Conservation (phyloP, 2,329 filamentous ascomycete species). For the Pezizomycotina sp. region DNA sequence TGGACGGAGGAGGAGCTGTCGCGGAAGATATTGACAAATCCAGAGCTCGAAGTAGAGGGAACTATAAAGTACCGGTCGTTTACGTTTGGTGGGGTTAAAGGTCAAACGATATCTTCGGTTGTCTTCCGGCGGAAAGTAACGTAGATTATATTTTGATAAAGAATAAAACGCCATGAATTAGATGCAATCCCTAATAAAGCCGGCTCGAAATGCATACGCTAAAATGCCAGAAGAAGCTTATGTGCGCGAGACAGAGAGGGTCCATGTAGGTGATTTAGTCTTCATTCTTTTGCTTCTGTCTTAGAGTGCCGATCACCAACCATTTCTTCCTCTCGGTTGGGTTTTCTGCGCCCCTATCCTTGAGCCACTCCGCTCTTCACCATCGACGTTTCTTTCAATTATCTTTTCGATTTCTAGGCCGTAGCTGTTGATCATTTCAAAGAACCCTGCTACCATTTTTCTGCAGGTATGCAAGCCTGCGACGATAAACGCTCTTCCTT, state of each 20-base stretch:
- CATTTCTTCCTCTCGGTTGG: constrained; percentile 49
- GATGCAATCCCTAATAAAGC: constrained; percentile 1
- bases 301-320: constrained; percentile 45
- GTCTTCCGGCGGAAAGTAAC: constrained; percentile 46
- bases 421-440: constrained; percentile 33
- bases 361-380: constrained; percentile 44
- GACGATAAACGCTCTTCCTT: constrained; percentile 45
- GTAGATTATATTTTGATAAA: constrained; percentile 3
- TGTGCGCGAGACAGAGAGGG: too few relatives aligned
- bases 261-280: neutral
- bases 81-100: constrained; percentile 73
- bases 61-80: constrained; percentile 71
- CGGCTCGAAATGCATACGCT: constrained; percentile 7
- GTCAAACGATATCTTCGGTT: constrained; percentile 74
- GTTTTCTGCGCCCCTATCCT: constrained; percentile 46
- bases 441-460: constrained; percentile 49
- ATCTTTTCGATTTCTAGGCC: constrained; percentile 47
- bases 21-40: constrained; percentile 51
- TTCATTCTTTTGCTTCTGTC: constrained; percentile 21
- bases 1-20: constrained; percentile 84
- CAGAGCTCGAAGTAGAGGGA: constrained; percentile 38
- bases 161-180: constrained; percentile 4
- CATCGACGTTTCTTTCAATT: constrained; percentile 53
- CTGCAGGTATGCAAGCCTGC: constrained; percentile 58
- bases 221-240: neutral